Evolutionary conservation across 2,329 filamentous ascomycete genomes (phyloP).

Genomic region (Grosmannia penicillata): DNA sequence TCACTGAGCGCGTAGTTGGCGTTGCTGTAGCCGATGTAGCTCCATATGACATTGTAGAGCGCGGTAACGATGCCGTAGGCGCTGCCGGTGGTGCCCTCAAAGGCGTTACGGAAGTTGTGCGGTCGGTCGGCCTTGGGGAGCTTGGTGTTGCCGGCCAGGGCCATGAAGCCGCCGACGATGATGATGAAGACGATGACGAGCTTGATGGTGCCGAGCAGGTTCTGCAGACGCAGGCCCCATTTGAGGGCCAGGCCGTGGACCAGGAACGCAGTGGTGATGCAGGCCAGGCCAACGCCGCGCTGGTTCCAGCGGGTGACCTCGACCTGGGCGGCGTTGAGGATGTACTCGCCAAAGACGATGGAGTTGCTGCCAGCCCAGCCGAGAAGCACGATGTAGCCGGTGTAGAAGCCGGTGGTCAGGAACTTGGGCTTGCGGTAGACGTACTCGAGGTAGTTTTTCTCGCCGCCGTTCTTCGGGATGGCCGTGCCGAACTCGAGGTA

Average conservation of each 20-base stretch:
- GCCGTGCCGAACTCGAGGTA: constrained; percentile 53
- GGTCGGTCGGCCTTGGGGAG: constrained; percentile 24
- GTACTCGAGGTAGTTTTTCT: constrained; percentile 54
- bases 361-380: constrained; percentile 54
- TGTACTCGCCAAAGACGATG: constrained; percentile 56
- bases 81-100: constrained; percentile 49
- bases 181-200: constrained; percentile 51
- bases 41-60: constrained; percentile 59
- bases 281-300: constrained; percentile 49
- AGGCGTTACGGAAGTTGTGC: constrained; percentile 48
- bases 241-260: constrained; percentile 50
- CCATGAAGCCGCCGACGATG: constrained; percentile 45
- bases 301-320: constrained; percentile 54
- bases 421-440: constrained; percentile 47
- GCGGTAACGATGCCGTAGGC: constrained; percentile 55
- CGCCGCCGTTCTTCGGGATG: constrained; percentile 48
- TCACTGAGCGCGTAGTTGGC: constrained; percentile 53
- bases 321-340: constrained; percentile 47
- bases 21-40: constrained; percentile 53
- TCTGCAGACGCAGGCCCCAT: constrained; percentile 54
- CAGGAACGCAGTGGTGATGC: constrained; percentile 48
- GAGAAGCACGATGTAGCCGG: constrained; percentile 46
- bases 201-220: constrained; percentile 50
- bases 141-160: constrained; percentile 44
- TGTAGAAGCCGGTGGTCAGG: constrained; percentile 44